Percentiles rank a stretch among this genome's conserved stretches.
Conservation (phyloP, 768 basidiomycete species). For the Cystofilobasidium ferigula region DNA sequence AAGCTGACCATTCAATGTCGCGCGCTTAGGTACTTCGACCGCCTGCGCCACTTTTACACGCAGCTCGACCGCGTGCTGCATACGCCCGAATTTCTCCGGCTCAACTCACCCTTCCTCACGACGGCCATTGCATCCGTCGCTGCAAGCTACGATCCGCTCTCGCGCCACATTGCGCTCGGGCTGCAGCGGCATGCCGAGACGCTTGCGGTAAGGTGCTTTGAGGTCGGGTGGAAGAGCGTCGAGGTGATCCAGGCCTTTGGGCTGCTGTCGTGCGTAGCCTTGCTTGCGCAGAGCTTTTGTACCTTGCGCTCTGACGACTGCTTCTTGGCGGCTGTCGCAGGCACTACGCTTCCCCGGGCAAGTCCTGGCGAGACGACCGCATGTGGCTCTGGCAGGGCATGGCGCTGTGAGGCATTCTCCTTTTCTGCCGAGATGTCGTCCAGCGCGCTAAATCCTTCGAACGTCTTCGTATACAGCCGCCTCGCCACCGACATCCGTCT, state of each 20-base stretch:
- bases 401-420: neutral
- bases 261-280: slow-evolving; percentile 56
- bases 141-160: slow-evolving; percentile 59
- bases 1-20: no score
- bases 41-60: slow-evolving; percentile 79
- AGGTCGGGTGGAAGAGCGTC: slow-evolving; percentile 64
- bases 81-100: slow-evolving; percentile 65
- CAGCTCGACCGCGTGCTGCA: slow-evolving; percentile 81
- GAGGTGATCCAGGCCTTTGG: slow-evolving; percentile 83
- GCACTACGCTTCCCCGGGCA: neutral
- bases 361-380: neutral
- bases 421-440: neutral
- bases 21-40: slow-evolving; percentile 49
- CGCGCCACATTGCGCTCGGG: slow-evolving; percentile 53
- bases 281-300: neutral
- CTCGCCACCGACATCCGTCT: neutral
- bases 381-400: neutral
- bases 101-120: slow-evolving; percentile 70
- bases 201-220: slow-evolving; percentile 64
- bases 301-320: neutral
- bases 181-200: slow-evolving; percentile 64
- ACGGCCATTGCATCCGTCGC: slow-evolving; percentile 72
- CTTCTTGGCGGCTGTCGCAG: neutral
- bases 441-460: neutral
- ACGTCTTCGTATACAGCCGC: neutral